These are phyloP conservation scores for Metschnikowia colocasiae DNA, from an alignment of 805 yeast genomes.

Conservation along the genomic window DNA sequence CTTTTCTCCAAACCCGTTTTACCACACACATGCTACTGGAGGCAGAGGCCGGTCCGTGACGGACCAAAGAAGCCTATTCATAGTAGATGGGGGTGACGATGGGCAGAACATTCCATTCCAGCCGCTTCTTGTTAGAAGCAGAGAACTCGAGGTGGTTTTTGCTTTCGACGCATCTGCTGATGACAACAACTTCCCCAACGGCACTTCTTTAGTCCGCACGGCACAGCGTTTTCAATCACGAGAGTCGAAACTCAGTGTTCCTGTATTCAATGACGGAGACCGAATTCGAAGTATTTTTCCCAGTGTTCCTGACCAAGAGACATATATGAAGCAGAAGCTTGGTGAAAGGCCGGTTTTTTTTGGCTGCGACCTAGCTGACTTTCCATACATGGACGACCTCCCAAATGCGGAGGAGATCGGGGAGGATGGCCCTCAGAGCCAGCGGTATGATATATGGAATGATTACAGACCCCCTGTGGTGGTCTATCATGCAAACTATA, in stretches of 20 bases:
- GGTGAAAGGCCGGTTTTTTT: slow-evolving; percentile 34
- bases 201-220: slow-evolving; percentile 45
- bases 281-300: slow-evolving; percentile 27
- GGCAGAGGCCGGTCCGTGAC: slow-evolving; percentile 17
- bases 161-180: slow-evolving; percentile 52
- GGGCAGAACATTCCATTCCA: slow-evolving; percentile 48
- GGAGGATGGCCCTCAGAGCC: slow-evolving; percentile 5
- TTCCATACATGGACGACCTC: slow-evolving; percentile 16
- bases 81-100: slow-evolving; percentile 49
- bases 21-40: slow-evolving; percentile 9
- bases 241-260: slow-evolving; percentile 6
- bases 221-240: slow-evolving; percentile 30
- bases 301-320: slow-evolving; percentile 28
- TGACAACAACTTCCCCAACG: slow-evolving; percentile 53
- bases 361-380: slow-evolving; percentile 42
- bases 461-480: slow-evolving; percentile 49
- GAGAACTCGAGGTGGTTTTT: slow-evolving; percentile 38
- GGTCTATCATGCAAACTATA: slow-evolving; percentile 47
- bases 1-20: slow-evolving; percentile 62
- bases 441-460: slow-evolving; percentile 10
- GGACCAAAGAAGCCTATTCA: slow-evolving; percentile 23
- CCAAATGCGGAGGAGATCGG: neutral
- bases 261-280: slow-evolving; percentile 5
- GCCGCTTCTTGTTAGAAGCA: slow-evolving; percentile 35
- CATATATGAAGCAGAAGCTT: slow-evolving; percentile 19